These are phyloP conservation scores for Nitzschia sp. DNA, from an alignment of 108 stramenopile species.

Conservation along the genomic window DNA sequence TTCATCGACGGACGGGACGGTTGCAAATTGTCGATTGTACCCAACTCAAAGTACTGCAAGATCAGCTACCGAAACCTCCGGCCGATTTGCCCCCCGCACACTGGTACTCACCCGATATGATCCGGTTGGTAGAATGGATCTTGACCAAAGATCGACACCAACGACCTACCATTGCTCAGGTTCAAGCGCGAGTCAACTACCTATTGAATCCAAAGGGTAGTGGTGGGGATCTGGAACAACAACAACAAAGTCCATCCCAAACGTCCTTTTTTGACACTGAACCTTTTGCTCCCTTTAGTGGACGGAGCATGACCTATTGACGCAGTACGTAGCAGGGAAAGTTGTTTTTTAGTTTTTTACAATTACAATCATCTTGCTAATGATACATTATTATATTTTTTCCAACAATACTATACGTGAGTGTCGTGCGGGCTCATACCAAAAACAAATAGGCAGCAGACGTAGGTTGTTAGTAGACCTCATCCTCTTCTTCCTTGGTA, in stretches of 20 bases:
- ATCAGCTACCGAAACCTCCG: constrained; percentile 31
- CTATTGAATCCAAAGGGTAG: constrained; percentile 11
- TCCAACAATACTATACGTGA: too few relatives aligned
- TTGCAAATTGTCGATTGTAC: constrained; percentile 72
- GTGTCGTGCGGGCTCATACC: too few relatives aligned
- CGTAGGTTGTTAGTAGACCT: too few relatives aligned
- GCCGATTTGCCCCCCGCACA: constrained; percentile 1
- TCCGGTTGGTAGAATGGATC: constrained; percentile 29
- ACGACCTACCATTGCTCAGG: constrained; percentile 34
- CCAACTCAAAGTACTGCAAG: constrained; percentile 45
- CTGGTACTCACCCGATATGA: constrained; percentile 44
- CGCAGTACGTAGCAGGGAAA: too few relatives aligned
- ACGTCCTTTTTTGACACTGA: constrained; percentile 1
- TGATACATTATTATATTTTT: too few relatives aligned
- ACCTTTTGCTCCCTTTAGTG: constrained; percentile 1
- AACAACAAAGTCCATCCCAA: not conserved
- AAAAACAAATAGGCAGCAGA: too few relatives aligned
- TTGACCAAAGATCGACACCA: constrained; percentile 31
- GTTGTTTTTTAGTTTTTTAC: too few relatives aligned
- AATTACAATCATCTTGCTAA: too few relatives aligned
- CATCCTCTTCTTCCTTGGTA: too few relatives aligned
- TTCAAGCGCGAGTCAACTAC: constrained; percentile 15
- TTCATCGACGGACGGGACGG: constrained; percentile 29
- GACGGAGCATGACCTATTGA: constrained; percentile 8
- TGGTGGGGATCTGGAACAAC: constrained; percentile 8